Base-by-base conservation (phyloP, 129 eudicot genomes). In the Lactuca sativa region DNA sequence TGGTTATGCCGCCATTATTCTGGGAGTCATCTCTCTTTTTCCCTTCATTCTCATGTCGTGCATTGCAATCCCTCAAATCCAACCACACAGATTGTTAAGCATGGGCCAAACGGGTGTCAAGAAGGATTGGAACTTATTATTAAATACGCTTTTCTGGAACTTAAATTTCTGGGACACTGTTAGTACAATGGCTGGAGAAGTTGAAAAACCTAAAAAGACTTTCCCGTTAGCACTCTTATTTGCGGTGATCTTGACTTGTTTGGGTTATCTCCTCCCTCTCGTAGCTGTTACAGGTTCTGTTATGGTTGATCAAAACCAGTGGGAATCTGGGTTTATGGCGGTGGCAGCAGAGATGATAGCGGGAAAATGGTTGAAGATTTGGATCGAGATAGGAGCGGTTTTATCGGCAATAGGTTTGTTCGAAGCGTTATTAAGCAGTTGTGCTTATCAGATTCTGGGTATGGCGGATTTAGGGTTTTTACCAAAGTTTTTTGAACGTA, bases 121-220 rank as follows among this genome's bases (percentile, higher is more conserved):
- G 37, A 79, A 62, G 57, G 85, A 83, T 15, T 83, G 88, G 88
- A 83, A 53, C 4, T 61, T 76, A 10, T 79, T 62, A 43, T 77
- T 74, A 34, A 84, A 84, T 31, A 80, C 81, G 16, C 80, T 84
- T 11, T 84, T 77, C 62, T 84, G 89, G 89, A 84, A 81, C 73
- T 59, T 84, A 14, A 81, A 74, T 53, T 84, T 77, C 33, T 84
- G 89, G 89, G 85, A 84, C 52, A 77, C 53, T 43, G 89, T 65
- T 0, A 77, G 81, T 62, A 84, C 89, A 7, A 21, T 84, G 44
- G 89, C 85, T 6, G 89, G 89, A 31, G 85, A 81, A 53, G 89
- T 84, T 4, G 81, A 84, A 7, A 36, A 76, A 3, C 89, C 89
- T 0, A 73, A 70, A 41, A 81, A 53, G 31, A 71, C 80, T 1